Conservation (phyloP, 169 alveolate genomes). For the Cryptosporidium parvum region DNA sequence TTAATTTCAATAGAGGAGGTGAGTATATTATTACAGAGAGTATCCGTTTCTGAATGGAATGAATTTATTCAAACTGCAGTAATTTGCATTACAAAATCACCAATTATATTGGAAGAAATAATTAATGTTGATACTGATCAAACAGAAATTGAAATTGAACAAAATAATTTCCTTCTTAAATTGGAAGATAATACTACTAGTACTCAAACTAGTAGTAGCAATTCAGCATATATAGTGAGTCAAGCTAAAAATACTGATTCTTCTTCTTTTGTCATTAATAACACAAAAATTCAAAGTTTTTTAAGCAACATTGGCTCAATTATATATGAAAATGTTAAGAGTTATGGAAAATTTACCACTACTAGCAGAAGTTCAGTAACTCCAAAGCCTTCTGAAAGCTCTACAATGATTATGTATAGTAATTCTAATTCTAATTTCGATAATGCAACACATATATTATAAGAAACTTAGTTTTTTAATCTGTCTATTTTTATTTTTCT, state of each 20-base stretch:
- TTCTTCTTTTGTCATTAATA: not conserved
- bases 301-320: constrained; percentile 30
- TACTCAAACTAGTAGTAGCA: not conserved
- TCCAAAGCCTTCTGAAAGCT: not conserved
- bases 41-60: constrained; percentile 56
- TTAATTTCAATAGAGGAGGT: constrained; percentile 58
- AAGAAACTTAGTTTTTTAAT: not conserved
- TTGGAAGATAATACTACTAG: not conserved
- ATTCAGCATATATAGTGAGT: not conserved
- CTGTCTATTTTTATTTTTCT: not conserved
- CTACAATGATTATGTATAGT: not conserved
- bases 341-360: constrained; percentile 28
- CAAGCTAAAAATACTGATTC: not conserved
- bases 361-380: not conserved
- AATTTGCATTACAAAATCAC: constrained; percentile 47
- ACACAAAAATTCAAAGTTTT: constrained; percentile 21
- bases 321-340: constrained; percentile 4
- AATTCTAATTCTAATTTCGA: constrained; percentile 2
- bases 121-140: not conserved
- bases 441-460: not conserved
- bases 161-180: not conserved
- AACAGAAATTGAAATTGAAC: constrained; percentile 1
- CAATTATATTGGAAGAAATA: not conserved
- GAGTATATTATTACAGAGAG: constrained; percentile 63
- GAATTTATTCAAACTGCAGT: constrained; percentile 50